Base-by-base conservation (phyloP, 257 asterid species). In the Solanum paucissectum region DNA sequence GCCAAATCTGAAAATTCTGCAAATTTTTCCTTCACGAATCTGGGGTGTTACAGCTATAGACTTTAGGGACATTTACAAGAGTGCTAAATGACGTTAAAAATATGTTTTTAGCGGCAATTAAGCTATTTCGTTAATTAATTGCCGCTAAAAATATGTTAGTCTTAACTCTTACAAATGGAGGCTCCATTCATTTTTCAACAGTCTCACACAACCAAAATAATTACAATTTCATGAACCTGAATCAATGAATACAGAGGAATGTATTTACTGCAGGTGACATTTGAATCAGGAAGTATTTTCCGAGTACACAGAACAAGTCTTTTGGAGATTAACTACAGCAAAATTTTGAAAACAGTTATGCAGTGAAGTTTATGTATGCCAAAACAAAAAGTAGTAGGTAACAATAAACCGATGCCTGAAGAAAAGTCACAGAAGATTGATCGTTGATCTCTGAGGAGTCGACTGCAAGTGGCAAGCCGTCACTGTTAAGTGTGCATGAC, bases 391-490 rank as follows among this genome's bases (percentile, higher is more conserved):
- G 0, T 46, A 32, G 38, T 71, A 82, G 29, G 64, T 82, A 49
- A 18, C 32, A 16, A 20, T 49, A 49, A 49, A 82, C 32, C 32
- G 46, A 49, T 32, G 44, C 46, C 86, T 49, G 86, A 82, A 82
- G 40, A 49, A 6, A 16, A 49, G 44, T 49, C 2, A 12, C 71
- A 49, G 32, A 29, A 49, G 86, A 82, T 49, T 82, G 86, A 49
- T 82, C 12, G 44, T 93, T 97, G 90, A 97, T 90, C 94, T 95
- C 98, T 18, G 94, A 93, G 0, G 99, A 96, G 87, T 96, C 95
- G 25, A 97, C 99, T 88, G 99, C 99, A 88, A 97, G 92, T 52
- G 99, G 99, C 99, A 97, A 95, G 93, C 96, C 96, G 90, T 97
- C 99, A 90, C 95, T 98, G 93, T 95, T 98, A 37, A 98, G 99